phyloP scores from a whole-genome alignment of 805 yeast species.

The Saccharomycopsis fodiens region DNA sequence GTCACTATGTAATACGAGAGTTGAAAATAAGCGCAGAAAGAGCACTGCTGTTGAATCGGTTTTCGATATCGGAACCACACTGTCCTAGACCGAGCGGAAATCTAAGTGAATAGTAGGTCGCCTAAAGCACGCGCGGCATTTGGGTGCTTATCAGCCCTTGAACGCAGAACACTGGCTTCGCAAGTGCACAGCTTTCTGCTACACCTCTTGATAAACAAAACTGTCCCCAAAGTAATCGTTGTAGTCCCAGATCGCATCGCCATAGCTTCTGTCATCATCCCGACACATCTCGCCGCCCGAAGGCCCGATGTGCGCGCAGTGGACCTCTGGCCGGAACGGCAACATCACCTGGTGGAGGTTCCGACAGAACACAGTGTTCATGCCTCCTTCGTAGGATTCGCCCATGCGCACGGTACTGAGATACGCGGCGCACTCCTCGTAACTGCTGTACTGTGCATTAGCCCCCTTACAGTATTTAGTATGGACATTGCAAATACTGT shows the following conservation, averaged over 20 bases:
- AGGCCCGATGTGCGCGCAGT: slow-evolving; percentile 25
- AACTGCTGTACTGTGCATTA: slow-evolving; percentile 21
- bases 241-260: slow-evolving; percentile 3
- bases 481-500: slow-evolving; percentile 22
- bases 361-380: slow-evolving; percentile 24
- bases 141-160: too few relatives aligned
- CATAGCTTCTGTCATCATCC: slow-evolving; percentile 21
- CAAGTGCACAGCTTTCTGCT: too few relatives aligned
- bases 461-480: slow-evolving; percentile 21
- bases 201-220: slow-evolving; percentile 1
- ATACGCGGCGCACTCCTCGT: slow-evolving; percentile 19
- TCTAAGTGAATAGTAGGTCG: too few relatives aligned
- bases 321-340: slow-evolving; percentile 23
- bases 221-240: slow-evolving; percentile 6
- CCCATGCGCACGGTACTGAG: slow-evolving; percentile 21
- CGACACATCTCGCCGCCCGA: slow-evolving; percentile 25
- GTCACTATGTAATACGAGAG: too few relatives aligned
- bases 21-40: too few relatives aligned
- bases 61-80: background rate
- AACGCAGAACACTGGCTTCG: too few relatives aligned
- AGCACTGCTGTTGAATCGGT: too few relatives aligned
- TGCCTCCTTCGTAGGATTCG: slow-evolving; percentile 24
- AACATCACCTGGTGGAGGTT: slow-evolving; percentile 25
- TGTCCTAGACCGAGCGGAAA: background rate
- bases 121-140: too few relatives aligned